A percentile compares a stretch with the other conserved stretches of the same genome.
These are phyloP conservation scores for Aspergillus brunneoviolaceus DNA, from an alignment of 2,329 filamentous ascomycete genomes.

Conservation along the genomic window DNA sequence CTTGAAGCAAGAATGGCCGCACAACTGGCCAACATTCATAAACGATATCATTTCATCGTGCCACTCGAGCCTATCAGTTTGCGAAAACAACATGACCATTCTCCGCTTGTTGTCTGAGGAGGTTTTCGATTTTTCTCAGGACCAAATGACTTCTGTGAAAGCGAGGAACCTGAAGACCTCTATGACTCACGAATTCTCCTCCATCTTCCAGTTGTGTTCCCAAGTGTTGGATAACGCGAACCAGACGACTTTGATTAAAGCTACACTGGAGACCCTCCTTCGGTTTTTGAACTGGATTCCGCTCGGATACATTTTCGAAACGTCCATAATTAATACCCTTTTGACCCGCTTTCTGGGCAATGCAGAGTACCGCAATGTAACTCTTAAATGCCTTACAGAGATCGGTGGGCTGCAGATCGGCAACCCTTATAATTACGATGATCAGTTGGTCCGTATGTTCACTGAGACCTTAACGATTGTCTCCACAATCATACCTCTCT, in stretches of 20 bases:
- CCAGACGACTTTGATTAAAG: constrained; percentile 85
- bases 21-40: constrained; percentile 99
- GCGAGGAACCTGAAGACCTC: constrained; percentile 95
- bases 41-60: constrained; percentile 98
- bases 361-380: constrained; percentile 94
- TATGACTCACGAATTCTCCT: constrained; percentile 98
- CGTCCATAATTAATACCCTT: constrained; percentile 89
- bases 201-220: constrained; percentile 95
- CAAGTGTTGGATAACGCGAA: constrained; percentile 90
- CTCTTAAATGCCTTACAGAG: constrained; percentile 93
- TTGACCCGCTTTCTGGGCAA: constrained; percentile 88
- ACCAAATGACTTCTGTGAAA: constrained; percentile 99
- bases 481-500: constrained; percentile 86
- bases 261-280: constrained; percentile 92
- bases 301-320: constrained; percentile 98
- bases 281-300: constrained; percentile 99
- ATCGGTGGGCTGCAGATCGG: constrained; percentile 91
- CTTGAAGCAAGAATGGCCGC: constrained; percentile 98
- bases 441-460: constrained; percentile 97
- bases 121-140: constrained; percentile 97
- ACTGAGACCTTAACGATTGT: constrained; percentile 93
- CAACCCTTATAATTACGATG: constrained; percentile 75
- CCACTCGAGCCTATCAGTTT: constrained; percentile 92
- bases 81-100: constrained; percentile 99
- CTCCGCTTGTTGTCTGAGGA: constrained; percentile 93